Conservation (phyloP, 1,139 yeast species). For the Zygosaccharomyces sapae region DNA sequence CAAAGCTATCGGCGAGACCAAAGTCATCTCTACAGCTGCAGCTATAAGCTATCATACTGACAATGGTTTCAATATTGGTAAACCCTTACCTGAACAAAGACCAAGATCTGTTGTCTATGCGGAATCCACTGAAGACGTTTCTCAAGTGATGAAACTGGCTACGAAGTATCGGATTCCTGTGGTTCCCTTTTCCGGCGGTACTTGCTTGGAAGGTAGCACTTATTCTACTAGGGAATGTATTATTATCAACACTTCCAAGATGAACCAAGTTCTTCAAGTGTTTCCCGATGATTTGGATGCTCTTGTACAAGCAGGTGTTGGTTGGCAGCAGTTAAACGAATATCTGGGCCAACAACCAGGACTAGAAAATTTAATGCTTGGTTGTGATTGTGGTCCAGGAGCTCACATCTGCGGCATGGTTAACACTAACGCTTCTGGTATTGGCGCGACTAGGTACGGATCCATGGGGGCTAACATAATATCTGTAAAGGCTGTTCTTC, state of each 20-base stretch:
- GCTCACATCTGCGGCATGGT: constrained; percentile 68
- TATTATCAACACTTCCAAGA: constrained; percentile 49
- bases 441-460: constrained; percentile 66
- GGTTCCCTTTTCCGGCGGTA: constrained; percentile 74
- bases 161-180: constrained; percentile 62
- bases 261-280: constrained; percentile 50
- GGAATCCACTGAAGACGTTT: constrained; percentile 58
- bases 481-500: constrained; percentile 56
- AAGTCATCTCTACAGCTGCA: constrained; percentile 32
- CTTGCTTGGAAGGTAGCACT: constrained; percentile 78
- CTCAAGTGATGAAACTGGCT: constrained; percentile 55
- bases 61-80: constrained; percentile 61
- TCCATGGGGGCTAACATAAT: constrained; percentile 67
- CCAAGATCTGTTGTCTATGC: constrained; percentile 66
- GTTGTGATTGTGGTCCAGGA: constrained; percentile 77
- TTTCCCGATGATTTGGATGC: constrained; percentile 58
- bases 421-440: constrained; percentile 68
- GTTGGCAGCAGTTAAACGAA: constrained; percentile 63
- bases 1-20: constrained; percentile 40
- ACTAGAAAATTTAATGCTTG: constrained; percentile 50
- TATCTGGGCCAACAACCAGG: constrained; percentile 25
- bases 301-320: constrained; percentile 66
- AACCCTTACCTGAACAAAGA: constrained; percentile 48
- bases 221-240: constrained; percentile 69
- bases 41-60: constrained; percentile 50